Evolutionary conservation across 169 alveolate genomes (phyloP).

Genomic region (Ichthyophthirius multifiliis): DNA sequence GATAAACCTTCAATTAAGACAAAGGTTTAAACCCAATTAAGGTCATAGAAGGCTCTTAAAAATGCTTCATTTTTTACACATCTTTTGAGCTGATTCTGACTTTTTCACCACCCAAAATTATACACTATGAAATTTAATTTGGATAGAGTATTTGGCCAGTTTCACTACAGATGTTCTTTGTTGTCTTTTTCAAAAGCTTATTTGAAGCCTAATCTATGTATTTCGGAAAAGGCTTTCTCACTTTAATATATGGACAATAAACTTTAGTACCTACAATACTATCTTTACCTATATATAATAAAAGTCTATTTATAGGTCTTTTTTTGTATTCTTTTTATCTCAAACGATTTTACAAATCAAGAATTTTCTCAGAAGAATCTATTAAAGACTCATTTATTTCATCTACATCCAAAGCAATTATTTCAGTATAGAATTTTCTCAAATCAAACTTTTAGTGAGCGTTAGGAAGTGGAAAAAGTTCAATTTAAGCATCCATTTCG

Average conservation of each 20-base stretch:
- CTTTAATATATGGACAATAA: conserved; percentile 65
- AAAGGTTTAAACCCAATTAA: conserved; percentile 84
- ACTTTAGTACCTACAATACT: conserved; percentile 69
- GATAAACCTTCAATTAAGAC: conserved; percentile 69
- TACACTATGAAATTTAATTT: conserved; percentile 75
- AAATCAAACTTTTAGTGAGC: conserved; percentile 63
- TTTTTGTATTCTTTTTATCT: conserved; percentile 84
- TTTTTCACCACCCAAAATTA: conserved; percentile 79
- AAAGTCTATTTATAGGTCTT: conserved; percentile 77
- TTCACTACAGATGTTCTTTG: conserved; percentile 68
- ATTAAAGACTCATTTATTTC: conserved; percentile 51
- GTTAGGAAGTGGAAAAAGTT: conserved; percentile 78
- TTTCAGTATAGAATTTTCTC: conserved; percentile 68
- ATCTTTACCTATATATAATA: conserved; percentile 68
- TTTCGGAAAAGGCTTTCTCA: conserved; percentile 73
- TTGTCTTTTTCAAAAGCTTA: conserved; percentile 66
- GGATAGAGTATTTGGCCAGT: conserved; percentile 78
- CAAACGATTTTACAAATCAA: conserved; percentile 75
- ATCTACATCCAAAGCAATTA: conserved; percentile 74
- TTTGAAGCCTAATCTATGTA: conserved; percentile 70
- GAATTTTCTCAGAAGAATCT: conserved; percentile 61
- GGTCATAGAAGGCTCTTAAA: conserved; percentile 82
- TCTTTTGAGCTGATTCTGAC: conserved; percentile 70
- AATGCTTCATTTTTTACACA: conserved; percentile 71
- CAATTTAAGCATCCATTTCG: conserved; percentile 76